These are phyloP conservation scores for Cerioporus squamosus DNA, from an alignment of 1,284 basidiomycete species.

Conservation along the genomic window DNA sequence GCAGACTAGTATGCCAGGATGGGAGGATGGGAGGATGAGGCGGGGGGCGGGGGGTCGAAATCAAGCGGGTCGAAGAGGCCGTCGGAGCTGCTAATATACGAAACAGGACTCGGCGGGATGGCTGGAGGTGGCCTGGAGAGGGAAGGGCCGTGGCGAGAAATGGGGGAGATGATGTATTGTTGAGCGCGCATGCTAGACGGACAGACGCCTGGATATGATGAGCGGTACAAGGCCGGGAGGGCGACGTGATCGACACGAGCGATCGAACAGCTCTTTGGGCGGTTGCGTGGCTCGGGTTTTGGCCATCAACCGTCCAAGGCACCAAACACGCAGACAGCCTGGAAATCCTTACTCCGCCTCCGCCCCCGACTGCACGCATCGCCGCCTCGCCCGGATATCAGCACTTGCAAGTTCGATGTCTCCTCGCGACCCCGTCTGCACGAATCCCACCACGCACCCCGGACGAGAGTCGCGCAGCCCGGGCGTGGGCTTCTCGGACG, in stretches of 20 bases:
- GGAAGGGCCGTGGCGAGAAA: conserved; percentile 6
- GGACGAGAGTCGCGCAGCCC: neutral
- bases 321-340: conserved; percentile 14
- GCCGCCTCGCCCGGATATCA: neutral
- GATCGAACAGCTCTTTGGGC: conserved; percentile 24
- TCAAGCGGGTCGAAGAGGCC: conserved; percentile 15
- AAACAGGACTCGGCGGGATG: conserved; percentile 21
- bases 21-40: neutral
- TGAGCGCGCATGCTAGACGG: conserved; percentile 15
- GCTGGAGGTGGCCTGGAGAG: conserved; percentile 14
- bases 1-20: neutral
- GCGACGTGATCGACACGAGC: conserved; percentile 23
- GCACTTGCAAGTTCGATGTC: neutral
- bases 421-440: neutral
- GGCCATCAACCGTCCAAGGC: conserved; percentile 21
- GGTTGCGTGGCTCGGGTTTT: conserved; percentile 16
- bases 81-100: conserved; percentile 21
- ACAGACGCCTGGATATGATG: conserved; percentile 15
- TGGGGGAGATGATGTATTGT: conserved; percentile 28
- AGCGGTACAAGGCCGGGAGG: conserved; percentile 21
- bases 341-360: neutral
- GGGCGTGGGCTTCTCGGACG: conserved; percentile 1
- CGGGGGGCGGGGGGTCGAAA: conserved; percentile 11
- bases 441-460: neutral
- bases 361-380: neutral